Evolutionary conservation across 164 flowering plant species (phyloP).

Genomic region (Taxillus chinensis): DNA sequence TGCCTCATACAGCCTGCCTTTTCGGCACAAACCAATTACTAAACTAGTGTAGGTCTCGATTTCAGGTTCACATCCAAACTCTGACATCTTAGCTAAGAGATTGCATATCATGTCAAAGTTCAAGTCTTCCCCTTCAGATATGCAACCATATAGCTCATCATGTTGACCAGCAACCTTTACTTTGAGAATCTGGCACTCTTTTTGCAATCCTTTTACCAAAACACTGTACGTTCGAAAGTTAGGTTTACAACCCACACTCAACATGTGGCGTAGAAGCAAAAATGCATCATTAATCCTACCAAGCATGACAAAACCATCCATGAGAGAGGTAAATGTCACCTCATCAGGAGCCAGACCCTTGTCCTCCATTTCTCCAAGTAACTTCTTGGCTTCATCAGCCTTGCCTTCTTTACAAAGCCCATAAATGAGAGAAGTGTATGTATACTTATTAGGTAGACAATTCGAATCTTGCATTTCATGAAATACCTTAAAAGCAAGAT

Average conservation of each 20-base stretch:
- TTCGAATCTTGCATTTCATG: constrained; percentile 45
- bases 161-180: constrained; percentile 27
- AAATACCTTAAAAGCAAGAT: constrained; percentile 45
- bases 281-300: constrained; percentile 59
- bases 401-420: constrained; percentile 71
- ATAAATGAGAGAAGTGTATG: constrained; percentile 52
- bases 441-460: constrained; percentile 48
- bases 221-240: constrained; percentile 55
- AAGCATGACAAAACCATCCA: constrained; percentile 55
- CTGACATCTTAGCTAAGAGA: constrained; percentile 46
- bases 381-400: constrained; percentile 44
- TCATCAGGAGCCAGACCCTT: constrained; percentile 54
- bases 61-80: constrained; percentile 43
- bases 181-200: constrained; percentile 21
- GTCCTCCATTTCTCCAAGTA: constrained; percentile 45
- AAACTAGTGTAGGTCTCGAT: constrained; percentile 41
- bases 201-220: constrained; percentile 62
- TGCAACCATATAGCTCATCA: constrained; percentile 18
- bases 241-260: constrained; percentile 41
- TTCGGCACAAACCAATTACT: constrained; percentile 44
- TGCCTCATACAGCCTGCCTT: constrained; percentile 51
- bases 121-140: constrained; percentile 14
- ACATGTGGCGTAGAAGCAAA: constrained; percentile 41
- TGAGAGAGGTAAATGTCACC: constrained; percentile 52
- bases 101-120: constrained; percentile 19